Evolutionary conservation across 768 basidiomycete species (phyloP), one percentile per base, ranked within the genome.

Genomic region (Pholiota molesta): DNA sequence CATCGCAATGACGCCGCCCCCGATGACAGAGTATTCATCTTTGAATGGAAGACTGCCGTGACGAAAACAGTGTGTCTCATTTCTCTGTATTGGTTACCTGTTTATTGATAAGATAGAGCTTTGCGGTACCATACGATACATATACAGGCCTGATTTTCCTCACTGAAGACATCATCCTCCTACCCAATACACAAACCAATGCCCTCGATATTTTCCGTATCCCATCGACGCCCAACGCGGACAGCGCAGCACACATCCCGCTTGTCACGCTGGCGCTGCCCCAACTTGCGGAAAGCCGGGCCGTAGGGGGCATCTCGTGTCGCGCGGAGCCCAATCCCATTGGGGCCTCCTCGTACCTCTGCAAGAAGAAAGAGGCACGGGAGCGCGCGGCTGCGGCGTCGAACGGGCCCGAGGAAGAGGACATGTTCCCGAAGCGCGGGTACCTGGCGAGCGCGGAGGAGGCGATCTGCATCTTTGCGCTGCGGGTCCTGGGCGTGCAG

Each of bases 31-130:
- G 68, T 84, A 13, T 81, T 75, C 52, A 68, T 83, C 1, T 82
- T 73, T 59, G 72, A 83, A n/a, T 84, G 83, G 83, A 74, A 70
- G 62, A 78, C 74, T 0, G 78, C 76, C 6, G 65, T 64, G 5
- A 61, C 78, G 7, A 73, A 74, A 62, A 69, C 75, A 66, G 81
- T 81, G 52, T 28, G 77, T 68, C 39, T 49, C 23, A 26, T 55
- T 28, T 29, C 3, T 35, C 47, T 17, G 21, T 16, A 13, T 42
- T 16, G 42, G 8, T 42, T 39, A 40, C 26, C 39, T 39, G 26
- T 31, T 35, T 23, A 10, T 63, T 28, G 17, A 23, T 55, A 17
- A 23, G 26, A 19, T 45, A 63, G 62, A 29, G 39, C 28, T 63
- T 58, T 35, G 13, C 29, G 7, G 58, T 37, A 4, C 62, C 62